Evolutionary conservation across 148 eudicot species (phyloP).

Genomic region (Simmondsia chinensis): DNA sequence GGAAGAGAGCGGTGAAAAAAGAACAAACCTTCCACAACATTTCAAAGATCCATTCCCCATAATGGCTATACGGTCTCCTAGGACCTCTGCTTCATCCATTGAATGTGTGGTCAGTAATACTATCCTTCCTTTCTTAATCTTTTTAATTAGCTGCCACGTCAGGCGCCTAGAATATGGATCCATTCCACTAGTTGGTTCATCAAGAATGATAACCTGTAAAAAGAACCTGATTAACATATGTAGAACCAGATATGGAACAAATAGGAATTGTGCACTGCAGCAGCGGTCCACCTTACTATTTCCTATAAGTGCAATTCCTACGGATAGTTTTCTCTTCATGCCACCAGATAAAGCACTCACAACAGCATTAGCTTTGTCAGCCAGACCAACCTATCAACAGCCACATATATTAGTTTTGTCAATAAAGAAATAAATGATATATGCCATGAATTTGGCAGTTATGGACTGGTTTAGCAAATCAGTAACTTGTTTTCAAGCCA

Average conservation of each 20-base stretch:
- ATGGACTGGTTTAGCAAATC: too few species aligned
- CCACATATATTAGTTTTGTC: too few species aligned
- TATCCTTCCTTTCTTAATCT: slow-evolving; percentile 84
- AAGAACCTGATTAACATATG: slow-evolving; percentile 3
- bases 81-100: slow-evolving; percentile 98
- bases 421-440: slow-evolving; percentile 1
- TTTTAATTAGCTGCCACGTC: slow-evolving; percentile 95
- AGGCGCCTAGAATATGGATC: slow-evolving; percentile 99
- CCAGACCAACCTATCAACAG: slow-evolving; percentile 75
- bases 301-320: slow-evolving; percentile 89
- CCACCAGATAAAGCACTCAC: slow-evolving; percentile 97
- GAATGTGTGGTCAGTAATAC: slow-evolving; percentile 93
- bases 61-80: slow-evolving; percentile 99
- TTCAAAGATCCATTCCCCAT: slow-evolving; percentile 96
- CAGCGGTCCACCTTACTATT: slow-evolving; percentile 68
- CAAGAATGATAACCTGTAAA: slow-evolving; percentile 77
- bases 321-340: slow-evolving; percentile 93
- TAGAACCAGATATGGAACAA: slow-evolving; percentile 2
- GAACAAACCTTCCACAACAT: slow-evolving; percentile 88
- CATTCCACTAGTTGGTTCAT: slow-evolving; percentile 99
- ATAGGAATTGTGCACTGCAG: slow-evolving; percentile 5
- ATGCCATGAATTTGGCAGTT: background rate
- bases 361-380: slow-evolving; percentile 71
- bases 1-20: slow-evolving; percentile 1
- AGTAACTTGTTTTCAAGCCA: too few species aligned